phyloP scores from a whole-genome alignment of 805 yeast genomes.

The Starmerella gropengiesseri region DNA sequence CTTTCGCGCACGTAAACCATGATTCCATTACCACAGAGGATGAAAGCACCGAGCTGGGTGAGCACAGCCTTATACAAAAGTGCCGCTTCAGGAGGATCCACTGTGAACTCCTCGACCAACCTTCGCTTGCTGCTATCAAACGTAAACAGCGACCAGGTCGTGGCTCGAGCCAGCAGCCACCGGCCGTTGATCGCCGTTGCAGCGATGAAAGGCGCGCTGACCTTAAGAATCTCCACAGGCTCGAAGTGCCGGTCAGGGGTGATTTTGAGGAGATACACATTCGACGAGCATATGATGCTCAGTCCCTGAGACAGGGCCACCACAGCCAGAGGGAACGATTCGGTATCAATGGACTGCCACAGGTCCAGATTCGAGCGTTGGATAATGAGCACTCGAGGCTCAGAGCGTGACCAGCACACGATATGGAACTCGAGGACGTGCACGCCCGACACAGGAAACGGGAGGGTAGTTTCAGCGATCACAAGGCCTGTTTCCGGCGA shows the following conservation, averaged over 20 bases:
- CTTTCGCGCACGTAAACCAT: constrained; percentile 6
- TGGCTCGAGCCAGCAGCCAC: constrained; percentile 3
- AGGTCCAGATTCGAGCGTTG: constrained; percentile 14
- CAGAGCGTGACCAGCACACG: constrained; percentile 7
- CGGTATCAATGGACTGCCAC: not conserved
- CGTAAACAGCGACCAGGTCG: constrained; percentile 8
- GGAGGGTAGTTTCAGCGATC: not conserved
- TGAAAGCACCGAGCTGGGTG: constrained; percentile 2
- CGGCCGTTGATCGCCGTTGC: not conserved
- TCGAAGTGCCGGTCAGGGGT: not conserved
- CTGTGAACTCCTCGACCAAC: constrained; percentile 12
- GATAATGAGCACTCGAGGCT: constrained; percentile 1
- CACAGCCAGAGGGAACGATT: constrained; percentile 8
- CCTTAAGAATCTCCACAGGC: not conserved
- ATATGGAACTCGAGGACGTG: constrained; percentile 14
- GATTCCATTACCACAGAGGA: constrained; percentile 4
- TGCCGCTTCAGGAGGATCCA: constrained; percentile 9
- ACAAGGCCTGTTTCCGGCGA: constrained; percentile 1
- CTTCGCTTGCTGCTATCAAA: not conserved
- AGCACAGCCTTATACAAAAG: not conserved
- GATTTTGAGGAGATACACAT: constrained; percentile 2
- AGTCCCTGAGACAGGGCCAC: constrained; percentile 2
- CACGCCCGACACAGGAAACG: constrained; percentile 1
- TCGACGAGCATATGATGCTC: constrained; percentile 7
- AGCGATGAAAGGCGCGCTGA: not conserved